Evolutionary conservation across 768 basidiomycete genomes (phyloP).

Genomic region (Cystobasidium ongulense): DNA sequence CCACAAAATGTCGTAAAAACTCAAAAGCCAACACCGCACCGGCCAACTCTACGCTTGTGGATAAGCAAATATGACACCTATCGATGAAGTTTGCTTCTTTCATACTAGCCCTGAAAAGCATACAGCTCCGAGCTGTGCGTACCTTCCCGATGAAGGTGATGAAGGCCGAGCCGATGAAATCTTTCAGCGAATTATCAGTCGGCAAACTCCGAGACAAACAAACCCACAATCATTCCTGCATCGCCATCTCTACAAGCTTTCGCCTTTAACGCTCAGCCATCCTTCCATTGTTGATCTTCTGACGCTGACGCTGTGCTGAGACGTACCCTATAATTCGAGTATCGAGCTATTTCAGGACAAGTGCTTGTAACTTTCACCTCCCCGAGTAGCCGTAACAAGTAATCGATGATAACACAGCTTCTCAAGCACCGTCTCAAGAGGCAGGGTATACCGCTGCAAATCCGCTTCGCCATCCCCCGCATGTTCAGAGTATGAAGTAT

Average conservation of each 20-base stretch:
- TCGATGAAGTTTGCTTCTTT: not conserved
- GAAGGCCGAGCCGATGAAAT: not conserved
- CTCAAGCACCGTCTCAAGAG: too few relatives aligned
- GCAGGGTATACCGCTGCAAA: too few relatives aligned
- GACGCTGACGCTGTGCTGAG: not conserved
- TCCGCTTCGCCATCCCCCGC: too few relatives aligned
- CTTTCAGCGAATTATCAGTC: not conserved
- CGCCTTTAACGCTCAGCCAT: not conserved
- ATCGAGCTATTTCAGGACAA: not conserved
- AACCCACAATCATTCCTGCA: not conserved
- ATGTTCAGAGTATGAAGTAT: too few relatives aligned
- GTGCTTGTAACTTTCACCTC: not conserved
- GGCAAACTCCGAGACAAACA: not conserved
- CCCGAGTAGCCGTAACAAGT: not conserved
- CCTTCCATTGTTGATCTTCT: not conserved
- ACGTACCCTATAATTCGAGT: not conserved
- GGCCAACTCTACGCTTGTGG: not conserved
- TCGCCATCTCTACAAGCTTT: not conserved
- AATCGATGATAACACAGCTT: not conserved
- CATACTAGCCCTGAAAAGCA: not conserved
- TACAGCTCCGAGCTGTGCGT: too few relatives aligned
- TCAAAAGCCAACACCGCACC: not conserved
- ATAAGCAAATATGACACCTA: not conserved
- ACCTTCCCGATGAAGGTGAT: too few relatives aligned
- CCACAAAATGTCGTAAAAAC: not conserved